Base-by-base conservation (phyloP, 2,329 filamentous ascomycete genomes). In the Microdochium paspali region DNA sequence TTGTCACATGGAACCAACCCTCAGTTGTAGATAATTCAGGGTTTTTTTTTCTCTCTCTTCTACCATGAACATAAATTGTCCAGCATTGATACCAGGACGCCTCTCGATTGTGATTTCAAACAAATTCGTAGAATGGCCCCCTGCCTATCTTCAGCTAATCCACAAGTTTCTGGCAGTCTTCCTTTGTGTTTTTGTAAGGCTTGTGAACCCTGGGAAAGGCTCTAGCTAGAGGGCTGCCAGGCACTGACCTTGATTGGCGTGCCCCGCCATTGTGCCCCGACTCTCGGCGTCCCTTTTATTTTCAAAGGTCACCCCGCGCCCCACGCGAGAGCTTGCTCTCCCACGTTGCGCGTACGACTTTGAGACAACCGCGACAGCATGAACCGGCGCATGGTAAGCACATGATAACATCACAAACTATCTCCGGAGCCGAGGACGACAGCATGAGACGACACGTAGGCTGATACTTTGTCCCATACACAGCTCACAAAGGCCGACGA, bases 401-500 rank as follows among this genome's bases (percentile, higher is more conserved):
- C 28, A n/a, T 44, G 44, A n/a, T n/a, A n/a, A n/a, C n/a, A n/a
- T n/a, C n/a, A n/a, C n/a, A n/a, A n/a, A n/a, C n/a, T n/a, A n/a
- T 40, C 31, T 9, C 10, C 12, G 7, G 13, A 18, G 23, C 13
- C 10, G n/a, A 35, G 10, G 10, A 9, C 15, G 13, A 3, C 10
- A n/a, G 6, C 15, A 15, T 40, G 15, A 5, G 7, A 4, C 13
- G 6, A 21, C 18, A n/a, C 10, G 10, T 18, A n/a, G 3, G 35
- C 35, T 40, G 18, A 40, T 12, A 6, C 35, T 10, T n/a, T 21
- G 13, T 40, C 35, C 10, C 18, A 28, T 26, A 23, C 42, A 23
- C 61, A 97, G 93, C 85, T 98, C 56, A 89, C 88, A 43, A 94
- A 89, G 63, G 91, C 95, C 65, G 91, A 97, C 59, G 93, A 98